These are phyloP conservation scores for Pseudofabraea citricarpa DNA, from an alignment of 2,329 filamentous ascomycete species.

Conservation along the genomic window DNA sequence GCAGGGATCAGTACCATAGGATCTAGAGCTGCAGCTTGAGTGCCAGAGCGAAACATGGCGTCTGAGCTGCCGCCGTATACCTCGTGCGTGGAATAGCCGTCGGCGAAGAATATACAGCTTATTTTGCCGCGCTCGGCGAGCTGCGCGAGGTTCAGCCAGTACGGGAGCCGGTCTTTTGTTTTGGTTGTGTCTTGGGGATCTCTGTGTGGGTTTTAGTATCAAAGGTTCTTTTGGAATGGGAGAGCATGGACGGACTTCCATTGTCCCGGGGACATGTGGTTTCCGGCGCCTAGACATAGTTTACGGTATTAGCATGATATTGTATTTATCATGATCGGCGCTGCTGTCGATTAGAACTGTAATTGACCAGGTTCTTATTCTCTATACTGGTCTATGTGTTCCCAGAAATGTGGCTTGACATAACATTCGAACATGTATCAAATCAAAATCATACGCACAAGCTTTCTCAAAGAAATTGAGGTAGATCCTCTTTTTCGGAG, in stretches of 20 bases:
- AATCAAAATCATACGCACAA: too few relatives aligned
- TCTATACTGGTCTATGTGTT: too few relatives aligned
- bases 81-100: background rate
- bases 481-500: background rate
- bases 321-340: too few relatives aligned
- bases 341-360: too few relatives aligned
- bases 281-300: too few relatives aligned
- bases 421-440: too few relatives aligned
- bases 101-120: background rate
- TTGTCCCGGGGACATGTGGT: background rate
- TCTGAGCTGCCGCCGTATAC: background rate
- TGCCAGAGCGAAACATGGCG: background rate
- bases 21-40: constrained; percentile 25
- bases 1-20: constrained; percentile 55
- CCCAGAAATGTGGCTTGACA: too few relatives aligned
- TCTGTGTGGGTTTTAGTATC: background rate
- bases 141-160: background rate
- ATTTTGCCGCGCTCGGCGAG: background rate
- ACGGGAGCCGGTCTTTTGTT: background rate
- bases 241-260: background rate
- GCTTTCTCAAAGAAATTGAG: background rate
- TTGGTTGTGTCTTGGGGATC: background rate
- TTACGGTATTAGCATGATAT: too few relatives aligned
- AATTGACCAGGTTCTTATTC: too few relatives aligned
- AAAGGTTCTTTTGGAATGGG: background rate